These are phyloP conservation scores for Candida stauntonica DNA, from an alignment of 805 yeast genomes.

Conservation along the genomic window DNA sequence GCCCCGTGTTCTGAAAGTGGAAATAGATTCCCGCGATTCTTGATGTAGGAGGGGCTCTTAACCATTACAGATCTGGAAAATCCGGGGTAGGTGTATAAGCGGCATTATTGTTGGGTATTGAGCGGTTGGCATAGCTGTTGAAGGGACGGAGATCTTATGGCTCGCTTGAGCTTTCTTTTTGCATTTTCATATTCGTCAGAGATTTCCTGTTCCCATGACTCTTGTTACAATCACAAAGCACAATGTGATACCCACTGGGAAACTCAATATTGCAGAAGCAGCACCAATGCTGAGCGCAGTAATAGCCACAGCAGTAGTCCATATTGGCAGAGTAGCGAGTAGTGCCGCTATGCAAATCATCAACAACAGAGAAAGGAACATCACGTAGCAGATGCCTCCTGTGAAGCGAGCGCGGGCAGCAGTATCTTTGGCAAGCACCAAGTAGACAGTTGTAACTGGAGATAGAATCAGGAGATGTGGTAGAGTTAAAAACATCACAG, in stretches of 20 bases:
- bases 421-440: not conserved
- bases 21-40: too few species aligned
- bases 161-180: not conserved
- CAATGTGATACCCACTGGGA: not conserved
- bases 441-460: not conserved
- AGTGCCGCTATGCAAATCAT: constrained; percentile 1
- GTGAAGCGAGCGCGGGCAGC: not conserved
- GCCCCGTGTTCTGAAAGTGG: too few species aligned
- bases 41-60: too few species aligned
- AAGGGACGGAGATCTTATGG: not conserved
- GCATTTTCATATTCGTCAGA: not conserved
- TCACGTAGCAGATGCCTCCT: not conserved
- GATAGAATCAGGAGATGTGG: too few species aligned
- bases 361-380: constrained; percentile 1
- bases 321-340: constrained; percentile 3
- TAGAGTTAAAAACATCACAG: too few species aligned
- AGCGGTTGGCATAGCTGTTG: not conserved
- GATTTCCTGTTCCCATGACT: not conserved
- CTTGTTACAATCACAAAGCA: not conserved
- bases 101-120: not conserved
- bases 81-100: not conserved
- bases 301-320: constrained; percentile 1
- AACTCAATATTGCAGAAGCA: not conserved
- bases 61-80: too few species aligned
- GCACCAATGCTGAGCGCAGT: not conserved